Evolutionary conservation across 352 stramenopile genomes (phyloP).

Genomic region (Phytophthora macrochlamydospora): DNA sequence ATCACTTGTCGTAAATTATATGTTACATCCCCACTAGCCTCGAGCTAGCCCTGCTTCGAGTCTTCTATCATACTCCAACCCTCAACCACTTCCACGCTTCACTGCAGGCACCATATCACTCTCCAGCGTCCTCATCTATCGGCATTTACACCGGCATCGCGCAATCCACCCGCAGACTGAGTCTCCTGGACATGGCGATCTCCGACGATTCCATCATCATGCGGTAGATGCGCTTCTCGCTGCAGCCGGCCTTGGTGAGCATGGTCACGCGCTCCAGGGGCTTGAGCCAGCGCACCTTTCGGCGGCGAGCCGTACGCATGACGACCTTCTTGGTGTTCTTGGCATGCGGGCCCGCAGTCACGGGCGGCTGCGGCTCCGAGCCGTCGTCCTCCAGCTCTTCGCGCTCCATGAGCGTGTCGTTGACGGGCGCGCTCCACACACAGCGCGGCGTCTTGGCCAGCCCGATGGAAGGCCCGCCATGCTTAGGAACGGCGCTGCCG

Average conservation of each 20-base stretch:
- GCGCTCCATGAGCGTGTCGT: slow-evolving; percentile 26
- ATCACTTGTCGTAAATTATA: slow-evolving; percentile 1
- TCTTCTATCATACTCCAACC: neutral
- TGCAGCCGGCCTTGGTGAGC: slow-evolving; percentile 68
- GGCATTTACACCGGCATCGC: neutral
- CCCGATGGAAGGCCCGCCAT: slow-evolving; percentile 56
- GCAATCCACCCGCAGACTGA: slow-evolving; percentile 46
- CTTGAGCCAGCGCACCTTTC: slow-evolving; percentile 69
- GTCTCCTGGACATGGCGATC: slow-evolving; percentile 68
- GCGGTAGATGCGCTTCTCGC: slow-evolving; percentile 67
- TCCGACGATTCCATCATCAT: slow-evolving; percentile 75
- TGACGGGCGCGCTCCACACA: slow-evolving; percentile 50
- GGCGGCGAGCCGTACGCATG: slow-evolving; percentile 34
- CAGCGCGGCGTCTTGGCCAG: slow-evolving; percentile 49
- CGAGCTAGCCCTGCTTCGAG: neutral
- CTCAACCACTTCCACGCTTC: neutral
- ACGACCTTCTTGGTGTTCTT: slow-evolving; percentile 19
- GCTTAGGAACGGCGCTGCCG: slow-evolving; percentile 54
- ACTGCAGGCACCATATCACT: neutral
- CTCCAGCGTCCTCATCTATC: neutral
- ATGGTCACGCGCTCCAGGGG: slow-evolving; percentile 63
- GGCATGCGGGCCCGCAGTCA: neutral
- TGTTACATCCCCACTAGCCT: neutral
- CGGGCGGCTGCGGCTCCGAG: no score
- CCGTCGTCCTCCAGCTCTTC: slow-evolving; percentile 23